These are phyloP conservation scores for Malassezia restricta DNA, from an alignment of 1,284 basidiomycete species.

Conservation along the genomic window DNA sequence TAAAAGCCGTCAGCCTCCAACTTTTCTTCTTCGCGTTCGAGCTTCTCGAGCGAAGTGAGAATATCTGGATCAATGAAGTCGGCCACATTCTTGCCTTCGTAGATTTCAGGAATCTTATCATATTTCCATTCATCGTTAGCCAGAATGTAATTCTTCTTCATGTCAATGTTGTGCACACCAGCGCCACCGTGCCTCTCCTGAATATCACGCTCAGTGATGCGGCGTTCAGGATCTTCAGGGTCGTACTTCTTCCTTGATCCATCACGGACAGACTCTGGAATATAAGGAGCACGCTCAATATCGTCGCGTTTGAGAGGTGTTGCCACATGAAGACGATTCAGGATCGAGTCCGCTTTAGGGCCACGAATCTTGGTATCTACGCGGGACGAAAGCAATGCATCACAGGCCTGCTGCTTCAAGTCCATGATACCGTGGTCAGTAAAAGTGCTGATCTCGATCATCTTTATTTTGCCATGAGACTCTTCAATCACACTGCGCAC, in stretches of 20 bases:
- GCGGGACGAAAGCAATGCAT: slow-evolving; percentile 37
- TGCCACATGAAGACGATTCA: slow-evolving; percentile 43
- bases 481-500: slow-evolving; percentile 36
- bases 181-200: slow-evolving; percentile 44
- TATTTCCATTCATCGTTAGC: slow-evolving; percentile 87
- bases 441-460: slow-evolving; percentile 42
- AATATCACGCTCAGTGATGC: slow-evolving; percentile 37
- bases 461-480: slow-evolving; percentile 32
- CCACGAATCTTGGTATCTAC: slow-evolving; percentile 42
- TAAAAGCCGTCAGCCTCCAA: slow-evolving; percentile 91
- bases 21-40: slow-evolving; percentile 91
- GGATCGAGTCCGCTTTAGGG: slow-evolving; percentile 38
- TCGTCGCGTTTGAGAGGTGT: slow-evolving; percentile 40
- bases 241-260: slow-evolving; percentile 38
- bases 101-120: slow-evolving; percentile 88
- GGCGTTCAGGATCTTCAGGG: slow-evolving; percentile 31
- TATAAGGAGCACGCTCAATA: slow-evolving; percentile 31
- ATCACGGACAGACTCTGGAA: slow-evolving; percentile 30
- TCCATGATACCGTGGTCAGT: slow-evolving; percentile 46
- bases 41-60: slow-evolving; percentile 83
- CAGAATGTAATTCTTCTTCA: slow-evolving; percentile 70
- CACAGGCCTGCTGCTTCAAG: slow-evolving; percentile 39
- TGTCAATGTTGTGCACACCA: slow-evolving; percentile 43
- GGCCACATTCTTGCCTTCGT: slow-evolving; percentile 95
- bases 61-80: slow-evolving; percentile 99